Evolutionary conservation across 805 yeast genomes (phyloP), one percentile per base, ranked within the genome.

Genomic region (Starmerella scarabaei): DNA sequence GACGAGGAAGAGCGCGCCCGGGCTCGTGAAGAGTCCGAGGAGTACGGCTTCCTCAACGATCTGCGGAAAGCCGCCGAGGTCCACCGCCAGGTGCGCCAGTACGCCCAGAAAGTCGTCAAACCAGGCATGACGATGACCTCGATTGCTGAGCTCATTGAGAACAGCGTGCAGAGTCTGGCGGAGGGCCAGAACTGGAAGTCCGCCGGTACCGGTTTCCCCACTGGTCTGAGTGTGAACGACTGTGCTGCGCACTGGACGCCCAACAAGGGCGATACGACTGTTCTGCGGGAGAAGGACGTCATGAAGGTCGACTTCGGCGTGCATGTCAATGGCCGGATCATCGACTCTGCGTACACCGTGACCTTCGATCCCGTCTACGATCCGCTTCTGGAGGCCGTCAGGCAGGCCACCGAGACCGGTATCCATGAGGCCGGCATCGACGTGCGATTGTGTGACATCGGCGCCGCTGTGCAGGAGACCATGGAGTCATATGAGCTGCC

Each of bases 211-310:
- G 99, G 97, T 5, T 91, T 91, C 70, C 99, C 99, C 37, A 85
- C 96, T n/a, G 99, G 99, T 43, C 71, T 91, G 30, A 83, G 94
- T 1, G 61, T 88, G 48, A 91, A 91, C 62, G 81, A 85, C 56
- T 78, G 84, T 56, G 99, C 99, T 20, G 98, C 98, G 0, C 99
- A 91, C 59, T 91, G 85, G 62, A 88, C 97, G 0, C 98, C 98
- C 12, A 91, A 91, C 63, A 79, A 88, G 4, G 94, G 94, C 11
- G 98, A 91, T 59, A 83, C 75, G 53, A 71, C 82, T 5, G 80
- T 80, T 2, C 65, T 91, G 50, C 66, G 71, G 45, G 74, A 84
- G 53, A 93, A 83, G 45, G 98, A 91, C 60, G 95, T 91, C 35
- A 75, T 91, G 83, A 91, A 91, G 64, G 88, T 91, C 30, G 98